phyloP scores from a whole-genome alignment of 2,329 filamentous ascomycete genomes.

The Ambrosiella cleistominuta region DNA sequence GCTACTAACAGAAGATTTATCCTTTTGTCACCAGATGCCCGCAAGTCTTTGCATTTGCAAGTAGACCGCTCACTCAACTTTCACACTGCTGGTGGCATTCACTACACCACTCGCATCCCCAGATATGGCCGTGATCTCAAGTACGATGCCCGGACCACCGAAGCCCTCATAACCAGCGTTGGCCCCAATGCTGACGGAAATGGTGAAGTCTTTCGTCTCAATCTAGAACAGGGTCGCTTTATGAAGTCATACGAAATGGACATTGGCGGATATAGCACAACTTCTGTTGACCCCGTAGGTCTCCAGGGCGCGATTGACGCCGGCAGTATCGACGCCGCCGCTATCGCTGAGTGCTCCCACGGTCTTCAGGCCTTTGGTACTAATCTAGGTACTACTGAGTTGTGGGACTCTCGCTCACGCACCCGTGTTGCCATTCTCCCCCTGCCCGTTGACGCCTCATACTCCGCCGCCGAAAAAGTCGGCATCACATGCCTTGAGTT shows the following conservation, averaged over 20 bases:
- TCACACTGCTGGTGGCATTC: conserved; percentile 73
- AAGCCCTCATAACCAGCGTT: conserved; percentile 73
- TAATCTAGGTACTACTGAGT: conserved; percentile 84
- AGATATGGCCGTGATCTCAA: conserved; percentile 80
- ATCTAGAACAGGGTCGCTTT: conserved; percentile 79
- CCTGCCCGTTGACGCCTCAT: conserved; percentile 9
- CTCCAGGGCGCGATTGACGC: conserved; percentile 75
- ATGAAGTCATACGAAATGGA: conserved; percentile 90
- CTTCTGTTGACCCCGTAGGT: conserved; percentile 39
- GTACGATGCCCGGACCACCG: conserved; percentile 67
- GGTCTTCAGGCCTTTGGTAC: conserved; percentile 88
- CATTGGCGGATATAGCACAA: conserved; percentile 51
- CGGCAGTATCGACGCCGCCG: conserved; percentile 71
- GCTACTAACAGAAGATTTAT: conserved; percentile 83
- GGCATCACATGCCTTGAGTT: conserved; percentile 83
- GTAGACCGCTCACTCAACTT: conserved; percentile 83
- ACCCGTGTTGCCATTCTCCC: conserved; percentile 58
- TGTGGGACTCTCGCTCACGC: conserved; percentile 82
- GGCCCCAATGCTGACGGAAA: conserved; percentile 71
- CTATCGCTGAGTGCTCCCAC: conserved; percentile 76
- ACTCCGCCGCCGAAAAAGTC: conserved; percentile 38
- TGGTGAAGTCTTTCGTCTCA: conserved; percentile 85
- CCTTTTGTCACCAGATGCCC: conserved; percentile 76
- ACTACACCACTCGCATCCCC: conserved; percentile 78
- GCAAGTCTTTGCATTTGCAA: conserved; percentile 86